phyloP scores from a whole-genome alignment of 176 grass and related monocot species.

The Oryza coarctata region DNA sequence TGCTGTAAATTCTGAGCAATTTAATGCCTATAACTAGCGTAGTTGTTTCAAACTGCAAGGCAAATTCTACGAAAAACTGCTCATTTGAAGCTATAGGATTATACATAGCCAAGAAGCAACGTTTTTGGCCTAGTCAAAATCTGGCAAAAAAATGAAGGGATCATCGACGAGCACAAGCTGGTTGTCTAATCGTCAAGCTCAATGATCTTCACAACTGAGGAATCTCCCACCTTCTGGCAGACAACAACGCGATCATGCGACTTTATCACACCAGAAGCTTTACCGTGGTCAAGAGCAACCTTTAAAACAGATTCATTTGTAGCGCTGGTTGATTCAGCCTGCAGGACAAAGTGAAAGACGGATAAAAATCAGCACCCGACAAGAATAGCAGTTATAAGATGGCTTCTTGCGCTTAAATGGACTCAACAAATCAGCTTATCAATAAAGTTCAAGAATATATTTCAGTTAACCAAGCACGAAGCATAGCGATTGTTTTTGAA shows the following conservation, averaged over 20 bases:
- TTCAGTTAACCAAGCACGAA: not conserved
- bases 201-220: slow-evolving; percentile 97
- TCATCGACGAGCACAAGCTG: not conserved
- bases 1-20: not conserved
- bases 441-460: not conserved
- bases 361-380: not conserved
- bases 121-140: slow-evolving; percentile 29
- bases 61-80: slow-evolving; percentile 34
- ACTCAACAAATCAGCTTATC: not conserved
- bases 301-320: slow-evolving; percentile 94
- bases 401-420: not conserved
- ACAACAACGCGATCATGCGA: slow-evolving; percentile 92
- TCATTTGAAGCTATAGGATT: not conserved
- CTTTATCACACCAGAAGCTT: slow-evolving; percentile 84
- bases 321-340: slow-evolving; percentile 80
- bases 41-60: not conserved
- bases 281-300: slow-evolving; percentile 97
- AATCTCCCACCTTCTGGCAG: slow-evolving; percentile 95
- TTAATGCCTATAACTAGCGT: not conserved
- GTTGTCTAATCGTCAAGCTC: slow-evolving; percentile 78
- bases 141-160: slow-evolving; percentile 22
- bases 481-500: not conserved
- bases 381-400: not conserved
- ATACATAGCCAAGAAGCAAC: slow-evolving; percentile 17
- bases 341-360: not conserved